Evolutionary conservation across 2,329 filamentous ascomycete species (phyloP).

Genomic region (Neonectria sp.): DNA sequence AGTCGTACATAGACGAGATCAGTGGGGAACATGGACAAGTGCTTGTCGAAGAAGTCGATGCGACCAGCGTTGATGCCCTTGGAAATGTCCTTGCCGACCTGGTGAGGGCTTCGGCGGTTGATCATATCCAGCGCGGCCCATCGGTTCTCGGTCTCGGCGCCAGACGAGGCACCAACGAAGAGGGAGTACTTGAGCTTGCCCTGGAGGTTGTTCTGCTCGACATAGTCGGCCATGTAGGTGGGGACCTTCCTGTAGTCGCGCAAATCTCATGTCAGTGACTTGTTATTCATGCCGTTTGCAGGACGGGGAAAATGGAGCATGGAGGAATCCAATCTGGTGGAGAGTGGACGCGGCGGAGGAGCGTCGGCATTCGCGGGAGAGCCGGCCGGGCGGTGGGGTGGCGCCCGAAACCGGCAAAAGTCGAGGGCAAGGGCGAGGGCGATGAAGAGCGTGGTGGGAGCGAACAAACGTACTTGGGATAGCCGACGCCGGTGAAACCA

Average conservation of each 20-base stretch:
- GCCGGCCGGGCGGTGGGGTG: slow-evolving; percentile 18
- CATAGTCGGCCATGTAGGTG: slow-evolving; percentile 87
- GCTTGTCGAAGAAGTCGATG: slow-evolving; percentile 95
- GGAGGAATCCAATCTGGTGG: neutral
- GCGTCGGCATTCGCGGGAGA: slow-evolving; percentile 17
- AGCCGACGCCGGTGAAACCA: slow-evolving; percentile 91
- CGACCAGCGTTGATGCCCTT: slow-evolving; percentile 91
- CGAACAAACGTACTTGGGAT: slow-evolving; percentile 74
- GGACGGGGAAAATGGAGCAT: neutral
- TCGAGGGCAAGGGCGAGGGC: neutral
- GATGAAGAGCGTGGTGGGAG: neutral
- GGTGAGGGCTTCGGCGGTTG: slow-evolving; percentile 85
- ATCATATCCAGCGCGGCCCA: slow-evolving; percentile 96
- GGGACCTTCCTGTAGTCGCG: slow-evolving; percentile 79
- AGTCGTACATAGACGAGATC: slow-evolving; percentile 82
- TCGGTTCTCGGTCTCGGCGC: slow-evolving; percentile 91
- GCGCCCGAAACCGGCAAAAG: slow-evolving; percentile 15
- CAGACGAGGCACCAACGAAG: slow-evolving; percentile 91
- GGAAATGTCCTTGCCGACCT: slow-evolving; percentile 91
- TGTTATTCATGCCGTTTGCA: slow-evolving; percentile 8
- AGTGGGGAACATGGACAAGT: slow-evolving; percentile 91
- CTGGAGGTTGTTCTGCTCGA: slow-evolving; percentile 88
- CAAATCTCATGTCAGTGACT: slow-evolving; percentile 29
- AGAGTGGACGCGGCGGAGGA: slow-evolving; percentile 9
- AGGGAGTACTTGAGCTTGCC: slow-evolving; percentile 89